Evolutionary conservation across 2,329 filamentous ascomycete genomes (phyloP).

Genomic region (Claviceps purpurea): DNA sequence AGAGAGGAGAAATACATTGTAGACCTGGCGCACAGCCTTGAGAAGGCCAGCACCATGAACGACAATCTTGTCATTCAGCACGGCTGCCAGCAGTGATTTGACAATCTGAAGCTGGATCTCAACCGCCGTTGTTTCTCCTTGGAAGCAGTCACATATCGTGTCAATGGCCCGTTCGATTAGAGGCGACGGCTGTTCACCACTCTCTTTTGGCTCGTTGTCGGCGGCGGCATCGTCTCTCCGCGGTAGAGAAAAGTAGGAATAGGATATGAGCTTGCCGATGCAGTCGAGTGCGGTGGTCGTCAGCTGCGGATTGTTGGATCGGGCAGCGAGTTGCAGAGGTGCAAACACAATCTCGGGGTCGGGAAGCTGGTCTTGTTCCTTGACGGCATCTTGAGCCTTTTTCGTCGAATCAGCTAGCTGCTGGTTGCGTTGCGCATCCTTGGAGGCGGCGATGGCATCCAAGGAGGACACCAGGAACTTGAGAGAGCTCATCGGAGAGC

Average conservation of each 20-base stretch:
- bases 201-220: conserved; percentile 21
- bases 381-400: conserved; percentile 73
- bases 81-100: conserved; percentile 87
- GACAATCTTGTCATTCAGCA: conserved; percentile 96
- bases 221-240: conserved; percentile 28
- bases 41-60: conserved; percentile 92
- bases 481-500: conserved; percentile 73
- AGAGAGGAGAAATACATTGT: conserved; percentile 96
- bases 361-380: conserved; percentile 69
- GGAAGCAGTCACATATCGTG: conserved; percentile 98
- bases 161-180: conserved; percentile 96
- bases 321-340: conserved; percentile 79
- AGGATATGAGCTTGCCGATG: conserved; percentile 97
- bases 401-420: conserved; percentile 71
- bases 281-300: conserved; percentile 89
- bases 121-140: conserved; percentile 82
- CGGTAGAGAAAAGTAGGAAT: conserved; percentile 86
- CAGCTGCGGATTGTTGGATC: conserved; percentile 70
- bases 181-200: conserved; percentile 38
- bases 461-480: conserved; percentile 92
- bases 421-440: conserved; percentile 79
- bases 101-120: conserved; percentile 97
- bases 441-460: conserved; percentile 81
- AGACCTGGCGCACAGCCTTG: conserved; percentile 94
- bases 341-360: conserved; percentile 87